Base-by-base conservation (phyloP, 139 green algal genomes). In the Chlamydomonas sp. region DNA sequence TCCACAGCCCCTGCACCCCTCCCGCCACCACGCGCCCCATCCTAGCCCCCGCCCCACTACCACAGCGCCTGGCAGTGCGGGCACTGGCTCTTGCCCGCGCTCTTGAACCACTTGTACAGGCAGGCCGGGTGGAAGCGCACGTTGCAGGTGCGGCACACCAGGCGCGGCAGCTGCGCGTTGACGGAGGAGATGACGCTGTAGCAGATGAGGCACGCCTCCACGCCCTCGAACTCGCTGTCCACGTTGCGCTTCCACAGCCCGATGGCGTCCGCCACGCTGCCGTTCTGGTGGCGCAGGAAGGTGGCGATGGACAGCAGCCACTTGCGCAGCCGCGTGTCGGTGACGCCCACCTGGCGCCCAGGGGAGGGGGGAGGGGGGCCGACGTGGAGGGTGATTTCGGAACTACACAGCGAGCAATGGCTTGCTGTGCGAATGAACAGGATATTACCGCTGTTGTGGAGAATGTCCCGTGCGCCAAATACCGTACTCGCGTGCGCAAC, bases 201-300 rank as follows among this genome's bases (percentile, higher is more conserved):
- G 93, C 98, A 99, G 90, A 99, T 99, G 8, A 99, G 94, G 92
- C 98, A 99, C 64, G 97, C 92, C 91, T 99, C 96, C 78, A 98
- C 92, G 78, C 95, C 95, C 78, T 78, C 89, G 85, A 92, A 94
- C 71, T 94, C 90, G 49, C 83, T 81, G 69, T 96, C 94, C 2
- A 98, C 89, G 82, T 98, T 98, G 68, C 87, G 84, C 84, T 94
- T 94, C 98, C 98, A 99, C 80, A 98, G 86, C 12, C 62, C 69
- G 57, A 99, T 90, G 2, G 95, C 97, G 31, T 98, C 94, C 20
- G 93, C 91, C 31, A 99, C 89, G 15, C 91, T 88, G 16, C 96
- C 93, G 85, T 98, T 98, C 87, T 97, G 94, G 85, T 94, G 93
- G 68, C 94, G 93, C 85, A 99, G 90, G 87, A 98, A 99, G 5